Base-by-base conservation (phyloP, 2,329 filamentous ascomycete species). In the Fusarium ramigenum region DNA sequence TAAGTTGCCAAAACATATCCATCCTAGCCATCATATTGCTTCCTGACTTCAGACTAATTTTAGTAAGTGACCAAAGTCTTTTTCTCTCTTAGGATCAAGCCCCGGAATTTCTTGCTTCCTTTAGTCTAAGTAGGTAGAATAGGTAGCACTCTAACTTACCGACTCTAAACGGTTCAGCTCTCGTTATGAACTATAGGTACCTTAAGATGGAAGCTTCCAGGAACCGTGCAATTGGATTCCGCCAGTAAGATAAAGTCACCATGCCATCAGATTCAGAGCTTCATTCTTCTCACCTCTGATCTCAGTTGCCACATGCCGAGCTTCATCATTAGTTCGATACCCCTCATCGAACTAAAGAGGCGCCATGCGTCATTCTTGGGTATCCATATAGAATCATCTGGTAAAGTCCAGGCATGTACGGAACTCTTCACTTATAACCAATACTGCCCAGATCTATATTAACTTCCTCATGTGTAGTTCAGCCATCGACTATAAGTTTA, bases 251-350 rank as follows among this genome's bases (percentile, higher is more conserved):
- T 60, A 18, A 59, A n/a, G 56, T 44, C n/a, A 52, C 34, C 30
- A 18, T 18, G 23, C 39, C 23, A 30, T 30, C 32, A 58, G 37
- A 34, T 43, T 39, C n/a, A 46, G 16, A 40, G 57, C 39, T 30
- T 36, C 40, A 28, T 37, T 68, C 65, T 60, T 42, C 58, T 56
- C 49, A 49, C 36, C 40, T 40, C 28, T 16, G 34, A n/a, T 32
- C 28, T 57, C 25, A 63, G 34, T 40, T 46, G 30, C 46, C 39
- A 53, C 36, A 53, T 30, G 28, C 23, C 53, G 43, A 60, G 70
- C 57, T 43, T 73, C 56, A 66, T 73, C 56, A 72, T 72, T 72
- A 69, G 69, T 53, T 47, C 21, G 32, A 47, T 28, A 49, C 66
- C 62, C 70, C 70, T 71, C 70, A 74, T 58, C 37, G 21, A 50